Conservation (phyloP, 1,284 basidiomycete species). For the Amylostereum areolatum region DNA sequence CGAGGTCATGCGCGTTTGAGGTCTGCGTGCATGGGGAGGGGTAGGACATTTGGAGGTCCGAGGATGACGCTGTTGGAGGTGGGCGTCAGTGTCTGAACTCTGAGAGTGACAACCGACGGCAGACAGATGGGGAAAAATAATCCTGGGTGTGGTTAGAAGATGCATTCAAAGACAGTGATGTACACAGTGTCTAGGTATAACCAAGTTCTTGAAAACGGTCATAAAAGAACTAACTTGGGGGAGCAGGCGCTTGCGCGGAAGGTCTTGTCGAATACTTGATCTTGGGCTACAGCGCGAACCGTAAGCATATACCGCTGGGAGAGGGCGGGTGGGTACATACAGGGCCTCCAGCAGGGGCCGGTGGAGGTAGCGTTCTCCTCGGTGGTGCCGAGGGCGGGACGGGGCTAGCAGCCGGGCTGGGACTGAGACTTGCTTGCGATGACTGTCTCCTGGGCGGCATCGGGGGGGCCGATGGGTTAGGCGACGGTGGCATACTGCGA, state of each 20-base stretch:
- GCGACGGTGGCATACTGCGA: neutral
- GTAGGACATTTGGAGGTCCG: slow-evolving; percentile 23
- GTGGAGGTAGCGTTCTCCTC: neutral
- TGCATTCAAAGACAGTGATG: too few relatives aligned
- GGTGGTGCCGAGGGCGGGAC: neutral
- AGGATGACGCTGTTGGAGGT: too few relatives aligned
- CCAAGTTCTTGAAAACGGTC: too few relatives aligned
- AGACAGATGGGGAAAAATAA: neutral
- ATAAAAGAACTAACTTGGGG: too few relatives aligned
- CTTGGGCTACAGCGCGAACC: slow-evolving; percentile 5
- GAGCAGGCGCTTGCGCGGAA: neutral
- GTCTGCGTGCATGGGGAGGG: slow-evolving; percentile 25
- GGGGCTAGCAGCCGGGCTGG: neutral
- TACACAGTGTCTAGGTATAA: too few relatives aligned
- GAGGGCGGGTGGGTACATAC: too few relatives aligned
- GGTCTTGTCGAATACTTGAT: slow-evolving; percentile 9
- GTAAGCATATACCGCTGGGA: neutral
- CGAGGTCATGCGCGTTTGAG: slow-evolving; percentile 32
- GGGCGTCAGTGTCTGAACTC: neutral
- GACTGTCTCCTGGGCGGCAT: neutral
- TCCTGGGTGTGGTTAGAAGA: too few relatives aligned
- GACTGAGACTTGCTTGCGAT: neutral
- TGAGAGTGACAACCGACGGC: neutral
- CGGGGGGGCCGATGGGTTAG: neutral
- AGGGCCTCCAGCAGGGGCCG: neutral